phyloP scores from a whole-genome alignment of 78 protist genomes.

The Guillardia theta region DNA sequence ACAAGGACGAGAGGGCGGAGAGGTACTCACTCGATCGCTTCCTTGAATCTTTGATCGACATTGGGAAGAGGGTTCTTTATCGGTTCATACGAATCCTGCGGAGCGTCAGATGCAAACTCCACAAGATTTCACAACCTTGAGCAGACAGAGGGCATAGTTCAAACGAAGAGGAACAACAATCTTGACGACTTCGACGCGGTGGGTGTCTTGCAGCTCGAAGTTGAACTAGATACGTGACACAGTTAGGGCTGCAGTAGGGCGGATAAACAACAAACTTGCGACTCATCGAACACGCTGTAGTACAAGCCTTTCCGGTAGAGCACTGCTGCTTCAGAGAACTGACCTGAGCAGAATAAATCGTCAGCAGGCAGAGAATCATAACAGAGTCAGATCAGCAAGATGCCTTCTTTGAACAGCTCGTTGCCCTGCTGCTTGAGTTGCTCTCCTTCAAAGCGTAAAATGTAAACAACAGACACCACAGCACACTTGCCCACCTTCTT shows the following conservation, averaged over 20 bases:
- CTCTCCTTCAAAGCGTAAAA: neutral
- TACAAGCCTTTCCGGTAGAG: neutral
- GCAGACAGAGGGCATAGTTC: neutral
- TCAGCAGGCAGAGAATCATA: too few species aligned
- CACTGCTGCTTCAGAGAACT: neutral
- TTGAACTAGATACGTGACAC: neutral
- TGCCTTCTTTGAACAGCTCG: neutral
- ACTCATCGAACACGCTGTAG: neutral
- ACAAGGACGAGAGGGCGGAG: too few species aligned
- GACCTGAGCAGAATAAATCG: too few species aligned
- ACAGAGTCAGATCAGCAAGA: too few species aligned
- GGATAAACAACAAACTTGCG: too few species aligned
- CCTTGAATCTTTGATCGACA: neutral
- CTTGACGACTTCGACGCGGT: neutral
- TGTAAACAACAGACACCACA: neutral
- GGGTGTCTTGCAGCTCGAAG: conserved; percentile 8
- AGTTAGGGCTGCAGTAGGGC: too few species aligned
- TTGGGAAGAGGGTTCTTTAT: neutral
- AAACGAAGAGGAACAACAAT: neutral
- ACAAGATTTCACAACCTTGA: neutral
- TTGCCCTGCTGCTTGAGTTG: neutral
- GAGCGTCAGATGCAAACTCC: too few species aligned
- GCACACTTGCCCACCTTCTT: neutral
- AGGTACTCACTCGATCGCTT: neutral
- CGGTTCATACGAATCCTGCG: neutral